Percentiles rank a stretch among this genome's conserved stretches.
phyloP scores from a whole-genome alignment of 768 basidiomycete genomes.

The Melanogaster broomeanus region DNA sequence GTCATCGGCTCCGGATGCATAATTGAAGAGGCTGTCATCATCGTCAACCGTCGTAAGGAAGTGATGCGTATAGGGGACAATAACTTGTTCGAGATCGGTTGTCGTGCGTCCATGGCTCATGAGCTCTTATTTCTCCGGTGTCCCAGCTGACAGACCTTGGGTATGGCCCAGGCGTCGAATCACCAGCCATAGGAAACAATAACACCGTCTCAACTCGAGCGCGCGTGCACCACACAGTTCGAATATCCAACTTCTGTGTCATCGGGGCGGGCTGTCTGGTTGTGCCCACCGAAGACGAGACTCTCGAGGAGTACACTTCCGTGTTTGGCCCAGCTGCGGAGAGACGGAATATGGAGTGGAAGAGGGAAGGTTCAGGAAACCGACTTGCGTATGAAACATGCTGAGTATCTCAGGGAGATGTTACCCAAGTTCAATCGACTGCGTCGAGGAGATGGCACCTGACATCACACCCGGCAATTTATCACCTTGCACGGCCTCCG shows the following conservation, averaged over 20 bases:
- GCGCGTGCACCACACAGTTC: constrained; percentile 81
- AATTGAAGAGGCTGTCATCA: constrained; percentile 87
- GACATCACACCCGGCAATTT: constrained; percentile 3
- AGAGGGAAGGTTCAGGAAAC: constrained; percentile 81
- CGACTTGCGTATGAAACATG: constrained; percentile 83
- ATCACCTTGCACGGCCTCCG: too few relatives aligned
- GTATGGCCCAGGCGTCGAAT: constrained; percentile 71
- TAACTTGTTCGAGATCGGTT: constrained; percentile 93
- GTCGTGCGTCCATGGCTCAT: constrained; percentile 64
- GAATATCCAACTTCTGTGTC: constrained; percentile 77
- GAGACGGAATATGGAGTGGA: constrained; percentile 81
- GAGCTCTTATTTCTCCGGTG: background rate
- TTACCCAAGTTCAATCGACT: constrained; percentile 85
- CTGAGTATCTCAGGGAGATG: constrained; percentile 91
- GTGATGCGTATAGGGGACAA: constrained; percentile 93
- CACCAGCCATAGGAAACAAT: constrained; percentile 76
- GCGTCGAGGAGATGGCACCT: constrained; percentile 57
- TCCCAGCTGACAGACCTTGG: background rate
- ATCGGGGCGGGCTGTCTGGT: constrained; percentile 82
- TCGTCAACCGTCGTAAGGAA: constrained; percentile 89
- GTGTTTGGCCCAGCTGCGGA: constrained; percentile 79
- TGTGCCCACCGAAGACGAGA: constrained; percentile 76
- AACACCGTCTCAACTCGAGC: constrained; percentile 88
- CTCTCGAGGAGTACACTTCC: constrained; percentile 79
- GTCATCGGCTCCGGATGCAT: constrained; percentile 87